Conservation (phyloP, 768 basidiomycete species). For the Suillus subaureus region DNA sequence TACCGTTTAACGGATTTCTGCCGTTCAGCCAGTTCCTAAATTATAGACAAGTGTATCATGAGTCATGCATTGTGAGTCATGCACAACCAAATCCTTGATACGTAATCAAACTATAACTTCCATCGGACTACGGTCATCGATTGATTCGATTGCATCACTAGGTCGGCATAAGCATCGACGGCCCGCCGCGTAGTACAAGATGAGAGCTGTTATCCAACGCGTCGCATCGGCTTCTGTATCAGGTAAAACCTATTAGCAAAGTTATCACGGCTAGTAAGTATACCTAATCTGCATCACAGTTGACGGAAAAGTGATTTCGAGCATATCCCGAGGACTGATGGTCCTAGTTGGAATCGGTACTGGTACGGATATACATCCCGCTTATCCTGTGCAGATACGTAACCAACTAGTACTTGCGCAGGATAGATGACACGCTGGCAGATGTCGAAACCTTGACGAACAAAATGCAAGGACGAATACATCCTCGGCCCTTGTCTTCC, state of each 20-base stretch:
- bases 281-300: constrained; percentile 49
- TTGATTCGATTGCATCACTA: not conserved
- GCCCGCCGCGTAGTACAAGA: constrained; percentile 27
- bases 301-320: constrained; percentile 75
- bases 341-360: constrained; percentile 87
- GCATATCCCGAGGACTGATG: constrained; percentile 84
- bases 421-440: constrained; percentile 74
- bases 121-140: not conserved
- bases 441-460: constrained; percentile 76
- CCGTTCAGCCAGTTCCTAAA: not conserved
- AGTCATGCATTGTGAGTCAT: not conserved
- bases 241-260: constrained; percentile 44
- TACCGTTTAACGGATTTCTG: not conserved
- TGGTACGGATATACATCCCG: constrained; percentile 47
- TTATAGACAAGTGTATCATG: too few species aligned
- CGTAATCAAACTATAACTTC: not conserved
- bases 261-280: not conserved
- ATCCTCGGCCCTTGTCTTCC: not conserved
- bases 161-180: not conserved
- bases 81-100: not conserved
- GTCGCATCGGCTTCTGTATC: constrained; percentile 84
- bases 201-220: constrained; percentile 88
- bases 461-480: constrained; percentile 67
- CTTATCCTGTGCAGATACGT: constrained; percentile 10
- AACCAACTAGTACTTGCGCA: constrained; percentile 16